A percentile compares a stretch with the other conserved stretches of the same genome.
These are phyloP conservation scores for Cairneyella variabilis DNA, from an alignment of 495 filamentous ascomycete genomes.

Conservation along the genomic window DNA sequence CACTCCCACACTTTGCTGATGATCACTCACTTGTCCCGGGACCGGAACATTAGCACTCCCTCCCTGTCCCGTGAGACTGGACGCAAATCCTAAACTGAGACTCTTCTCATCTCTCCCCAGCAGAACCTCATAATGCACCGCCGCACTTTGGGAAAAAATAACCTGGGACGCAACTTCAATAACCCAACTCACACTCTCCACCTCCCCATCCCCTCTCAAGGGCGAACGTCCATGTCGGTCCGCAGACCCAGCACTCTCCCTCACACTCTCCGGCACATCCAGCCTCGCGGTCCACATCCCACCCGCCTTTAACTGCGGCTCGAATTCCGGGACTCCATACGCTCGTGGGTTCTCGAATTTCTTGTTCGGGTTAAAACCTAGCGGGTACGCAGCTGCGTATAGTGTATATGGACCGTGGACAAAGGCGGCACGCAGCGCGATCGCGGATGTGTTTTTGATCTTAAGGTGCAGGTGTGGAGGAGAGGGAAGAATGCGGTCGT, in stretches of 20 bases:
- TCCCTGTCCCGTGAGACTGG: conserved; percentile 35
- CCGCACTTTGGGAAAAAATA: conserved; percentile 82
- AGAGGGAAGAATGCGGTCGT: conserved; percentile 81
- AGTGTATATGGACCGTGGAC: conserved; percentile 93
- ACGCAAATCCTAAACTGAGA: conserved; percentile 58
- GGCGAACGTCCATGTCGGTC: conserved; percentile 14
- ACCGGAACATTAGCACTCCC: conserved; percentile 32
- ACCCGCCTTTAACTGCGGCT: conserved; percentile 93
- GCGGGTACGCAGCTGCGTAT: conserved; percentile 77
- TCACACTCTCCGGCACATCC: conserved; percentile 67
- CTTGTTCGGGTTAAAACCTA: conserved; percentile 72
- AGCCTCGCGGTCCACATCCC: conserved; percentile 77
- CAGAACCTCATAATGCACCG: conserved; percentile 85
- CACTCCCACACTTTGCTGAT: conserved; percentile 49
- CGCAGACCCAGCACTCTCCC: conserved; percentile 45
- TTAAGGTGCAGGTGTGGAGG: conserved; percentile 75
- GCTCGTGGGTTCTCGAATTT: conserved; percentile 58
- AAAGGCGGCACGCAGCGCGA: conserved; percentile 88
- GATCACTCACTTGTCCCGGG: conserved; percentile 71
- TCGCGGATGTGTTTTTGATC: conserved; percentile 87
- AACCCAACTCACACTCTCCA: conserved; percentile 72
- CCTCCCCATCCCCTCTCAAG: conserved; percentile 25
- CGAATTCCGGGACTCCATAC: conserved; percentile 78
- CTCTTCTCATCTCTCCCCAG: conserved; percentile 83
- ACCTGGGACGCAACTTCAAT: conserved; percentile 90